These are phyloP conservation scores for Senecio squalidus DNA, from an alignment of 140 eudicot genomes.

Conservation along the genomic window DNA sequence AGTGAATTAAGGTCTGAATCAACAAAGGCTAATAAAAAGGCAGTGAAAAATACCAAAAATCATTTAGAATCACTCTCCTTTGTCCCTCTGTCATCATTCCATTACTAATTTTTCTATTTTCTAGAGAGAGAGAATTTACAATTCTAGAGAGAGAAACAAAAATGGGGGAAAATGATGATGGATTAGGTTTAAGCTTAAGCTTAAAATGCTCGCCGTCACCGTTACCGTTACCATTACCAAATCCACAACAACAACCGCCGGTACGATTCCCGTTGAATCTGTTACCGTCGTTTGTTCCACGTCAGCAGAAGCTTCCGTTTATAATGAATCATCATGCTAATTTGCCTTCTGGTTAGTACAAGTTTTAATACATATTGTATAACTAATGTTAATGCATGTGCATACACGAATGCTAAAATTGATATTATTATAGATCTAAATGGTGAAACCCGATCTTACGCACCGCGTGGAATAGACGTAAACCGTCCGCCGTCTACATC, in stretches of 20 bases:
- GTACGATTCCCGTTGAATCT: slow-evolving; percentile 34
- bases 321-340: slow-evolving; percentile 18
- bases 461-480: slow-evolving; percentile 48
- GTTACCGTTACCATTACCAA: background rate
- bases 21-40: slow-evolving; percentile 35
- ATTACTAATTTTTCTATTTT: background rate
- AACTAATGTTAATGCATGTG: slow-evolving; percentile 6
- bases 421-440: slow-evolving; percentile 35
- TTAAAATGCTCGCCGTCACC: slow-evolving; percentile 30
- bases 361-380: slow-evolving; percentile 16
- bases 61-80: slow-evolving; percentile 40
- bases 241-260: background rate
- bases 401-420: background rate
- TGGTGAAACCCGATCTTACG: slow-evolving; percentile 37
- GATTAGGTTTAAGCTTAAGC: slow-evolving; percentile 48
- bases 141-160: background rate
- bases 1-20: slow-evolving; percentile 29
- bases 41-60: slow-evolving; percentile 33
- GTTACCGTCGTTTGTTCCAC: slow-evolving; percentile 20
- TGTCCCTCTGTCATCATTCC: slow-evolving; percentile 38
- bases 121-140: background rate
- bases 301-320: slow-evolving; percentile 21
- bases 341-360: slow-evolving; percentile 23
- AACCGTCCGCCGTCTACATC: slow-evolving; percentile 34
- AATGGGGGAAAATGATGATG: slow-evolving; percentile 52